Evolutionary conservation across 2,329 filamentous ascomycete species (phyloP).

Genomic region (Fusarium acutatum): DNA sequence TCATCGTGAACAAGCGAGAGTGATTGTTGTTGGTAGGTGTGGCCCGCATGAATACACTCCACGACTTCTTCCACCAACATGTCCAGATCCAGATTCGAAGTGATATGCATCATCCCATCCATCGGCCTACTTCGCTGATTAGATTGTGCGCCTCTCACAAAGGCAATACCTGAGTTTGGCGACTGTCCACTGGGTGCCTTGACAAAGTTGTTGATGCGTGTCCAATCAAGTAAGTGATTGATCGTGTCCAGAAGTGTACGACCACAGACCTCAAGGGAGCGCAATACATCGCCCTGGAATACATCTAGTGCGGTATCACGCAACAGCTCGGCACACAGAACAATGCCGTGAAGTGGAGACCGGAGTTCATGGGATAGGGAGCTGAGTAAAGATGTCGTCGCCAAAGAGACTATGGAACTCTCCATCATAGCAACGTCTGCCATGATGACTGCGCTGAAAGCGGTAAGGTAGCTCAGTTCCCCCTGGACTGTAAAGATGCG

Average conservation of each 20-base stretch:
- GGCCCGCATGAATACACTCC: conserved; percentile 56
- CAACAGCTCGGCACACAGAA: conserved; percentile 63
- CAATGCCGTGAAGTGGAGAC: conserved; percentile 67
- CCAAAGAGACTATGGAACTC: conserved; percentile 50
- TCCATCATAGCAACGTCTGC: conserved; percentile 60
- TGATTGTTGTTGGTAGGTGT: conserved; percentile 34
- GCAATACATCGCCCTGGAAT: conserved; percentile 57
- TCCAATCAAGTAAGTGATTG: conserved; percentile 62
- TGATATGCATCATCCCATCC: conserved; percentile 29
- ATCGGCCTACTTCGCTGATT: background rate
- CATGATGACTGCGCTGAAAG: conserved; percentile 65
- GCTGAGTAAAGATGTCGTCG: conserved; percentile 66
- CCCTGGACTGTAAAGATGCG: conserved; percentile 56
- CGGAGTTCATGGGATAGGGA: conserved; percentile 70
- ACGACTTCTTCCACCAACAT: conserved; percentile 56
- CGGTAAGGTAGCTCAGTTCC: conserved; percentile 60
- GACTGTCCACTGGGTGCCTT: background rate
- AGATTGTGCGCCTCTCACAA: background rate
- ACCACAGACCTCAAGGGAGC: conserved; percentile 60
- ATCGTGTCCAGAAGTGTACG: conserved; percentile 63
- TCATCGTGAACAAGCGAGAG: conserved; percentile 4
- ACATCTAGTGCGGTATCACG: conserved; percentile 58
- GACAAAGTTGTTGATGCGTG: conserved; percentile 59
- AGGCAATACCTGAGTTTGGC: background rate
- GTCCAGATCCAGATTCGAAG: conserved; percentile 44